phyloP scores from a whole-genome alignment of 768 basidiomycete genomes.

The Inosperma sp. region DNA sequence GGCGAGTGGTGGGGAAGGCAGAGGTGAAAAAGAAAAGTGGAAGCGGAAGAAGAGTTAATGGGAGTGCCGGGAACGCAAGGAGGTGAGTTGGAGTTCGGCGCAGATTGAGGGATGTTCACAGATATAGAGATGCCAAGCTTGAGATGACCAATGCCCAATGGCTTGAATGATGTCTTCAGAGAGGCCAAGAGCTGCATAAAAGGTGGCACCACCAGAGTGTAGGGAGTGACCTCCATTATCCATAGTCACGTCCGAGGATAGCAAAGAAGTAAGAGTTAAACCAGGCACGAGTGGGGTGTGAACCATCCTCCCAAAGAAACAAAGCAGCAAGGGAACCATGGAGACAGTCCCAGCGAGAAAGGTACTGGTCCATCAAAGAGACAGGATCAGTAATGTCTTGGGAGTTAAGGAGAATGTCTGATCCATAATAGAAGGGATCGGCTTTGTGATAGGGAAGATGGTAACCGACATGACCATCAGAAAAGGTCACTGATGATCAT shows the following conservation, averaged over 20 bases:
- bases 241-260: not conserved
- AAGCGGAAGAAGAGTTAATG: not conserved
- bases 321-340: constrained; percentile 10
- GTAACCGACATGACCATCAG: constrained; percentile 8
- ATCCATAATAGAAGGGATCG: constrained; percentile 22
- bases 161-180: constrained; percentile 14
- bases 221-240: constrained; percentile 8
- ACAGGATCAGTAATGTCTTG: constrained; percentile 14
- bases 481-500: constrained; percentile 12
- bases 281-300: not conserved
- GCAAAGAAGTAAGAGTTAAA: not conserved
- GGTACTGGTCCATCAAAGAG: constrained; percentile 15
- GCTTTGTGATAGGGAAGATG: constrained; percentile 21
- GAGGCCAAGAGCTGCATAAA: constrained; percentile 11
- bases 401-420: constrained; percentile 17
- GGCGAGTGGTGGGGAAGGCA: not conserved
- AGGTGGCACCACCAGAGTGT: constrained; percentile 14
- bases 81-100: not conserved
- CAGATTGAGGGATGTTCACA: constrained; percentile 8
- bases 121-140: constrained; percentile 16
- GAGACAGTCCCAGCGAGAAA: constrained; percentile 7
- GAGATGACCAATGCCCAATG: constrained; percentile 12
- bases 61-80: not conserved
- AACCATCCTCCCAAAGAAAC: not conserved
- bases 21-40: not conserved